These are phyloP conservation scores for Lactifluus pinguis DNA, from an alignment of 768 basidiomycete genomes.

Conservation along the genomic window DNA sequence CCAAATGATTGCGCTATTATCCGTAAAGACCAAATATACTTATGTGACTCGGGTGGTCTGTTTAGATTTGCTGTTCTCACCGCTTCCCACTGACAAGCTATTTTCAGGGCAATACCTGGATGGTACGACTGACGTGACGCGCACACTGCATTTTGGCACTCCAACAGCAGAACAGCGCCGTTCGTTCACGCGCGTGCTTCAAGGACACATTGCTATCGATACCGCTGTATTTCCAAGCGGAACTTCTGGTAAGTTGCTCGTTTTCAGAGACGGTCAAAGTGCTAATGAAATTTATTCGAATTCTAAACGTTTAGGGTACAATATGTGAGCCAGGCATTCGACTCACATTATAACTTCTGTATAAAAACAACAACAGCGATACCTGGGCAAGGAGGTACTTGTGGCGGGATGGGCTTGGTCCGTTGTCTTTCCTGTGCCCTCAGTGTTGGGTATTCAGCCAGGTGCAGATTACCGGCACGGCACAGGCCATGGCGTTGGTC, in stretches of 20 bases:
- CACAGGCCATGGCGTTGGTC: conserved; percentile 92
- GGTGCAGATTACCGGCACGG: conserved; percentile 69
- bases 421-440: conserved; percentile 17
- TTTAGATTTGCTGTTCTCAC: background rate
- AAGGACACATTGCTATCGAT: conserved; percentile 89
- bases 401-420: conserved; percentile 85
- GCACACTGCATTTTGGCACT: conserved; percentile 87
- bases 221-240: conserved; percentile 73
- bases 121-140: conserved; percentile 91
- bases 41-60: conserved; percentile 82
- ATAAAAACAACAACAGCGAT: conserved; percentile 41
- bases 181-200: conserved; percentile 85
- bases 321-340: conserved; percentile 35
- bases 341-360: background rate
- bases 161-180: conserved; percentile 77
- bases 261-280: background rate
- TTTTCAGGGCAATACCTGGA: conserved; percentile 70
- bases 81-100: background rate
- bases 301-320: conserved; percentile 34
- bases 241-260: conserved; percentile 49
- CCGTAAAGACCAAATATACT: conserved; percentile 64
- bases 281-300: background rate
- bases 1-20: conserved; percentile 65
- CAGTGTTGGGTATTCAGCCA: background rate
- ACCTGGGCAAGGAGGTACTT: conserved; percentile 68